Percentiles rank a stretch among this genome's conserved stretches.
Conservation (phyloP, 176 grass and related monocot species). For the bread wheat (Triticum aestivum) region DNA sequence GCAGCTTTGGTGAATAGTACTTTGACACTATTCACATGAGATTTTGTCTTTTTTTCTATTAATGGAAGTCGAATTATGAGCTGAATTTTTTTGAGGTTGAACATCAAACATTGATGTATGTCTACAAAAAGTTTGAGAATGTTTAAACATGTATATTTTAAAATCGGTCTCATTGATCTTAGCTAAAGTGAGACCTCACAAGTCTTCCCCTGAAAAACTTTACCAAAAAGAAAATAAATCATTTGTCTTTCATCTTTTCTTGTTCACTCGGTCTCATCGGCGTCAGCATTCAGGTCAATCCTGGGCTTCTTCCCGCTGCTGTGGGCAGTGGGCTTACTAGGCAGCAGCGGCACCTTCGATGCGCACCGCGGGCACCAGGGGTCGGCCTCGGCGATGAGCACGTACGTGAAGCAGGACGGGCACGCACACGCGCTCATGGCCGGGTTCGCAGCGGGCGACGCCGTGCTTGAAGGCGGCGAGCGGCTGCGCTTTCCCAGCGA, state of each 20-base stretch:
- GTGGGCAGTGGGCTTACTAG: not conserved
- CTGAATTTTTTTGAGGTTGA: no score
- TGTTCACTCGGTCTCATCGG: constrained; percentile 45
- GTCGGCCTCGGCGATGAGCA: constrained; percentile 45
- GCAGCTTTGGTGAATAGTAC: no score
- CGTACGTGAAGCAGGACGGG: constrained; percentile 65
- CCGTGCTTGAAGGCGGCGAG: not conserved
- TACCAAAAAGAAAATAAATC: not conserved
- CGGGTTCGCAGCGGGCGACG: not conserved
- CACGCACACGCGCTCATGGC: constrained; percentile 46
- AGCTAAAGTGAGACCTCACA: no score
- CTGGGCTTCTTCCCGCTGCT: constrained; percentile 39
- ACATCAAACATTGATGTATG: no score
- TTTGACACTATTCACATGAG: no score
- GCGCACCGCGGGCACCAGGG: constrained; percentile 65
- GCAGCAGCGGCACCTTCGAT: constrained; percentile 38
- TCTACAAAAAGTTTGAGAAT: no score
- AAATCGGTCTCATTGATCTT: no score
- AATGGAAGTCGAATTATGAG: no score
- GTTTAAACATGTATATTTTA: no score
- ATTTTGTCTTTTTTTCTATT: no score
- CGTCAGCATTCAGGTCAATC: constrained; percentile 55
- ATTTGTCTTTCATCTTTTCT: not conserved
- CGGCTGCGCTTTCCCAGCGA: constrained; percentile 42
- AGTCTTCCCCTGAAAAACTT: no score